These are phyloP conservation scores for Chlorella sp. DNA, from an alignment of 139 green algal species.

Conservation along the genomic window DNA sequence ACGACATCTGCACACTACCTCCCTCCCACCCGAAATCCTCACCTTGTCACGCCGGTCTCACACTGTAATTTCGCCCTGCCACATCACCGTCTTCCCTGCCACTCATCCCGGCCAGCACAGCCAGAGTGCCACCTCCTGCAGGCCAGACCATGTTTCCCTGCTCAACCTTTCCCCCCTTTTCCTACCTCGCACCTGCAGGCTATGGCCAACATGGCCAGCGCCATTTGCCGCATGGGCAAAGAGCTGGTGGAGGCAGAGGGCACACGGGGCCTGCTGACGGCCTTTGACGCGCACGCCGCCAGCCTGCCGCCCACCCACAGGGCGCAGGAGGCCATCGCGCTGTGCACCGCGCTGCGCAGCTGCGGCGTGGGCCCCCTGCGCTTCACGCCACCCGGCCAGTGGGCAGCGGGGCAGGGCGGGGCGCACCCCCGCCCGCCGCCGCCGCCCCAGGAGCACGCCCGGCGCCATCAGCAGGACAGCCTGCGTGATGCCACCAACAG, in stretches of 20 bases:
- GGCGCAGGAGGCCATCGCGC: not conserved
- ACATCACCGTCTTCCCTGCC: too few species aligned
- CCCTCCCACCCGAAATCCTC: not conserved
- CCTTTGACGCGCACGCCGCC: conserved; percentile 2
- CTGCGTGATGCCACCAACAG: conserved; percentile 11
- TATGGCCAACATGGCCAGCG: conserved; percentile 17
- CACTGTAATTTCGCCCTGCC: too few species aligned
- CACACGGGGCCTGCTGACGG: not conserved
- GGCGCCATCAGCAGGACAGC: not conserved
- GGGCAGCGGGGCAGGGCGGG: not conserved
- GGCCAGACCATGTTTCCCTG: not conserved
- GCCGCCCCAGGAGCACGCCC: not conserved
- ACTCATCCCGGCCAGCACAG: too few species aligned
- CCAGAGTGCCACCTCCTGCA: too few species aligned
- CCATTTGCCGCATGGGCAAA: not conserved
- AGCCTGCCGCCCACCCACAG: not conserved
- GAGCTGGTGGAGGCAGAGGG: not conserved
- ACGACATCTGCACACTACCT: not conserved
- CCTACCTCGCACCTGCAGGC: not conserved
- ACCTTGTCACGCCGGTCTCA: not conserved
- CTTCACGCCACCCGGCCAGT: not conserved
- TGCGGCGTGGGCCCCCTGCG: not conserved
- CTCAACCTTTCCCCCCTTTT: not conserved
- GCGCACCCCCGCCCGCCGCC: not conserved
- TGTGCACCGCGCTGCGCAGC: not conserved